These are phyloP conservation scores for Mycena vitilis DNA, from an alignment of 768 basidiomycete species.

Conservation along the genomic window DNA sequence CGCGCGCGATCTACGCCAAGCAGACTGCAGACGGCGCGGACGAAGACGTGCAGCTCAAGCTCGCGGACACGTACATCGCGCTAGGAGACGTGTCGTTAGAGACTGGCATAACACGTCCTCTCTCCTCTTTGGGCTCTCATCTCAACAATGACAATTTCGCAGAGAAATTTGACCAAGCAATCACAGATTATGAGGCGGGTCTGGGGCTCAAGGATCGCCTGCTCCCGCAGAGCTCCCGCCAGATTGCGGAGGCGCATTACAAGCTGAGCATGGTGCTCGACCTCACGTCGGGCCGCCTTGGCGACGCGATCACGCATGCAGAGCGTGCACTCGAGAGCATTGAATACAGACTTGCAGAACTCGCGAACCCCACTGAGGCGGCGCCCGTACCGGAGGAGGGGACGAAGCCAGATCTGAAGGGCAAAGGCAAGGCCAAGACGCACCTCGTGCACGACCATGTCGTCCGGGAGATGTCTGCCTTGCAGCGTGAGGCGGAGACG, in stretches of 20 bases:
- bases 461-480: slow-evolving; percentile 73
- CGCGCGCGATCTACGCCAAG: slow-evolving; percentile 86
- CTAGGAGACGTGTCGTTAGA: slow-evolving; percentile 98
- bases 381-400: slow-evolving; percentile 34
- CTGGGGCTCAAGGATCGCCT: slow-evolving; percentile 78
- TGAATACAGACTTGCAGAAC: slow-evolving; percentile 71
- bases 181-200: slow-evolving; percentile 85
- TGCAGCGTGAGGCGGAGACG: slow-evolving; percentile 82
- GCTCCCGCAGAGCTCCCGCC: slow-evolving; percentile 89
- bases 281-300: slow-evolving; percentile 85
- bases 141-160: slow-evolving; percentile 23
- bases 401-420: slow-evolving; percentile 68
- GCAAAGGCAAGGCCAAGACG: slow-evolving; percentile 68
- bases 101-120: slow-evolving; percentile 66
- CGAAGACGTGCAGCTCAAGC: slow-evolving; percentile 77
- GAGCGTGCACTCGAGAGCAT: slow-evolving; percentile 86
- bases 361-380: slow-evolving; percentile 48
- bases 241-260: slow-evolving; percentile 94
- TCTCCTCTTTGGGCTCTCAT: neutral
- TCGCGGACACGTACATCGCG: slow-evolving; percentile 91
- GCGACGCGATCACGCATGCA: slow-evolving; percentile 85
- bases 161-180: slow-evolving; percentile 98
- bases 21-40: slow-evolving; percentile 63
- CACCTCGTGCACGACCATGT: slow-evolving; percentile 62
- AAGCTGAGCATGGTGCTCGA: slow-evolving; percentile 95